Base-by-base conservation (phyloP, 2,329 filamentous ascomycete genomes). In the Nemania sp. region DNA sequence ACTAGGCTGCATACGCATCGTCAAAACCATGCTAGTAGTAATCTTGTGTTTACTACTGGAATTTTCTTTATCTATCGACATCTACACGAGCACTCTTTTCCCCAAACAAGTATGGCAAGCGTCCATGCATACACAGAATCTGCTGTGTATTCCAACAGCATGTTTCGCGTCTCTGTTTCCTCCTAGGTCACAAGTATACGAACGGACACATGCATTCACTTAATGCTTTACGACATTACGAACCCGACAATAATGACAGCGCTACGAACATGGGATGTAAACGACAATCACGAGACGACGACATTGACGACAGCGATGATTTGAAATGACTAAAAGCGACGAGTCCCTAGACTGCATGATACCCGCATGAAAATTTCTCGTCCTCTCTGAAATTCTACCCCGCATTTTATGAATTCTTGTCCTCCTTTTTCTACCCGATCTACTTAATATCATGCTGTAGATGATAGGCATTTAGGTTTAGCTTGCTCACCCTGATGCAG, bases 291-390 rank as follows among this genome's bases (percentile, higher is more conserved):
- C 54, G 57, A 69, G 3, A 51, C 24, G 29, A 69, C 53, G 61
- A 64, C 32, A 4, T 29, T 58, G 13, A 64, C 43, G 55, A 66
- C 52, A 43, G 52, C 29, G 51, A 53, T 43, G 63, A 64, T 58
- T 64, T 27, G 57, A 32, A n/a, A 61, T 20, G 5, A 54, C n/a
- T 15, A 62, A 41, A 53, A 10, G 41, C 8, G 26, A 57, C 15
- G 41, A 54, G 38, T 62, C 45, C 20, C 41, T 65, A 71, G 54
- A 67, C 65, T 70, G 67, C 54, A 72, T 68, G 64, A 66, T 71
- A 67, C 68, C 66, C 55, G 22, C 18, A 45, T 49, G 52, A 29
- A 55, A 22, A 41, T 15, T 15, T 51, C 18, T 68, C 29, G 29
- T 15, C 49, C 13, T 68, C 29, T n/a, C 43, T 10, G 32, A 47